Evolutionary conservation across 768 basidiomycete species (phyloP), one percentile per base, ranked within the genome.

Genomic region (Agaricus bisporus): DNA sequence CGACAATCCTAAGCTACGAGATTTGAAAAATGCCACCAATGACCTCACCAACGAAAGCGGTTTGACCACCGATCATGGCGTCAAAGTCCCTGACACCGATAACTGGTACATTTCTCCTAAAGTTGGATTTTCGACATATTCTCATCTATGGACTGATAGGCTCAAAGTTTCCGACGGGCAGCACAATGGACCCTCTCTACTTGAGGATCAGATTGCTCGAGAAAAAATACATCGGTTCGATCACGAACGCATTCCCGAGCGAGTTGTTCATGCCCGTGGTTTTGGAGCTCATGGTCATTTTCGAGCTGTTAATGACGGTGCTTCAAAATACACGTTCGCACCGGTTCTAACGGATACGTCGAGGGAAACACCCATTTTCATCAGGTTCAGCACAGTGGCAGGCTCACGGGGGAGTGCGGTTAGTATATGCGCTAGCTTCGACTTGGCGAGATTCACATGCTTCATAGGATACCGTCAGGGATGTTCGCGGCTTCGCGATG

Each of bases 211-310:
- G 54, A 77, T 87, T 58, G 78, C 76, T 4, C 79, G 86, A 59
- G 84, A 87, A 71, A 89, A 90, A 67, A 81, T 91, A 28, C 79
- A 80, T 49, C 78, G 83, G 11, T 93, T 91, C 61, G 90, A 93
- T 63, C 90, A 91, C 62, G 91, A 94, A 65, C 86, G 90, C 37
- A 93, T 94, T 50, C 91, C 92, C 0, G 91, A 91, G 72, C 87
- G 89, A 42, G 83, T 86, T 9, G 85, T 86, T 7, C 77, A 77
- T 62, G 83, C 87, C 41, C 81, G 87, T 11, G 87, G 86, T n/a
- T 63, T 80, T 26, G 88, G 80, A 48, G 91, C 89, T 11, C 91
- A 92, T 64, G 91, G 92, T 3, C 78, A 83, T 61, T 95, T 95
- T 77, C 84, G 79, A 66, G 82, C 88, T 3, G 77, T 73, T 48